Base-by-base conservation (phyloP, 805 yeast genomes). In the Nematodospora valgi region DNA sequence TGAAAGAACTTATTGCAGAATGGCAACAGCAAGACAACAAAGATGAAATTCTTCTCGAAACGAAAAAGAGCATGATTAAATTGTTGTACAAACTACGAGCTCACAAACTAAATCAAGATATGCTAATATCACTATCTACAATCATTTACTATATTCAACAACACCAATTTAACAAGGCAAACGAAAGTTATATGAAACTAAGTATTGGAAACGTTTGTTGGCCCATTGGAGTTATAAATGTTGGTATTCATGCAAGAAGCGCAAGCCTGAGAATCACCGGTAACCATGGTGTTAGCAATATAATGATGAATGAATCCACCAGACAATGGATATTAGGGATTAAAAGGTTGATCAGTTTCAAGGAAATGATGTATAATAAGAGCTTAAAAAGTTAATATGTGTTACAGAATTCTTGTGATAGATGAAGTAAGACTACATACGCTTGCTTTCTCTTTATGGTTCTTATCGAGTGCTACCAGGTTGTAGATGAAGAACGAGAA, bases 151-250 rank as follows among this genome's bases (percentile, higher is more conserved):
- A 80, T 47, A 36, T 84, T n/a, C 95, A 86, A 54, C 49, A 59
- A 8, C 49, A 54, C 11, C 70, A 78, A 23, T 78, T 56, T 44
- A 51, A 54, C 23, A 60, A 60, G 33, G 86, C 91, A 4, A 74
- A 74, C 40, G 86, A 85, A 48, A 67, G 79, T 17, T 87, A 87
- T 47, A 62, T 86, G 66, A 74, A 81, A 43, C 59, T 87, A 38
- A 81, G 91, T 50, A 81, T 87, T 12, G 96, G 96, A 1, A 85
- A 86, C 46, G 86, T 83, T 2, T 89, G 93, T 4, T 87, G 95
- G 95, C 96, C 96, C 2, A 82, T 86, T 44, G 96, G 96, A 18
- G 84, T 87, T 10, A 65, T 78, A 6, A 76, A 76, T 38, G 82
- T 87, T 11, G 87, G 93, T 32, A 85, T 87, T 39, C 96, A 86